Base-by-base conservation (phyloP, 768 basidiomycete genomes). In the Lactifluus volemus region DNA sequence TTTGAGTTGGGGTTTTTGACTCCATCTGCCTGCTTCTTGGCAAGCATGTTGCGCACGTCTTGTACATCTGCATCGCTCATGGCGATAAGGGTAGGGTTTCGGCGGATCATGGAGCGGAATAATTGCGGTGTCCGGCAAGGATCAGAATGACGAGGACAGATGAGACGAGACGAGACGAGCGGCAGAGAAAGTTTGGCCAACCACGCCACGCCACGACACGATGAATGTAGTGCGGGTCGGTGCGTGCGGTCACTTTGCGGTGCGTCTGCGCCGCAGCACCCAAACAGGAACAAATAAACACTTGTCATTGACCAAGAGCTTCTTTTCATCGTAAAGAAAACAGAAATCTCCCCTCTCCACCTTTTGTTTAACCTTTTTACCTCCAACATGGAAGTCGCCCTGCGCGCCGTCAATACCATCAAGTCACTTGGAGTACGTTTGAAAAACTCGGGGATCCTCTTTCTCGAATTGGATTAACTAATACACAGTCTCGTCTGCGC, bases 21-120 rank as follows among this genome's bases (percentile, higher is more conserved):
- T 6, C 63, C 63, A 10, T 67, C 68, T 10, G 65, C 60, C 62
- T 71, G 73, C 59, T 68, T 69, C 42, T 66, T 68, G 42, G 82
- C 67, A 19, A 79, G 75, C 68, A 85, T 71, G 52, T 85, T 82
- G 45, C 88, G 83, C 45, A 91, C 76, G 63, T 89, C 88, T 74
- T 91, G 86, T 32, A 92, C 85, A 70, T 92, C 90, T 21, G 77
- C 71, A 70, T 91, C 89, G 62, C 77, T 82, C 82, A 92, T 83
- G 32, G 79, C 81, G 64, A 92, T 87, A 58, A 87, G 78, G 1
- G 89, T 89, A 5, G 90, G 89, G 21, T 79, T 78, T 52, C 89
- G 79, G 53, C 90, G 83, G 69, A 92, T 88, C 90, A 92, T 78
- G n/a, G 34, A 2, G 47, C 84, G 49, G 50, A 25, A 49, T 29